Percentiles rank a stretch among this genome's conserved stretches.
These are phyloP conservation scores for Trypanosoma rangeli DNA, from an alignment of 208 protist genomes.

Conservation along the genomic window DNA sequence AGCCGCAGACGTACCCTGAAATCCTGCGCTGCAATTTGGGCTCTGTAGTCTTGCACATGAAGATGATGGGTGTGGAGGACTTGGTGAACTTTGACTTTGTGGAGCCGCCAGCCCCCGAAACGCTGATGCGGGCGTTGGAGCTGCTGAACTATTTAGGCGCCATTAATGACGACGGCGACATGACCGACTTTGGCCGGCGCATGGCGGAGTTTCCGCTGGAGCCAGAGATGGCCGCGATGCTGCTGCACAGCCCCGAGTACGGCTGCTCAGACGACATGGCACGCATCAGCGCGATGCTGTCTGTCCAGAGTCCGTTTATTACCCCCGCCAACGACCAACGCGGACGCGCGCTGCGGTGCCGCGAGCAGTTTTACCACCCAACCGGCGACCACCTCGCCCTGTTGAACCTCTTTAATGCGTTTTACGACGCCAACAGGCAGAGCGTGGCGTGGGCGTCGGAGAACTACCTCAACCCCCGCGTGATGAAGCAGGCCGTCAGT, in stretches of 20 bases:
- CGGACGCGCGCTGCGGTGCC: conserved; percentile 61
- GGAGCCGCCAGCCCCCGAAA: conserved; percentile 96
- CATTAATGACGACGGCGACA: conserved; percentile 96
- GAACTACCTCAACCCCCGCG: conserved; percentile 97
- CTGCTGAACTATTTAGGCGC: conserved; percentile 95
- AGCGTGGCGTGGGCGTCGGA: conserved; percentile 95
- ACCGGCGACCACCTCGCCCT: conserved; percentile 97
- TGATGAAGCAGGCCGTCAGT: conserved; percentile 94
- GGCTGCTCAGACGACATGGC: conserved; percentile 96
- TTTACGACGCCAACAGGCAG: conserved; percentile 55
- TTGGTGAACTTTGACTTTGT: conserved; percentile 98
- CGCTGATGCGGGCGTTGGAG: conserved; percentile 94
- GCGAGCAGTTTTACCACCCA: conserved; percentile 96
- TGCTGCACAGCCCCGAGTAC: conserved; percentile 94
- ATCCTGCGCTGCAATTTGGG: conserved; percentile 98
- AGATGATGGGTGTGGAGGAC: conserved; percentile 98
- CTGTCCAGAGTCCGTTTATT: conserved; percentile 78
- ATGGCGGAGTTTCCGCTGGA: conserved; percentile 99
- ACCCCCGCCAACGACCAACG: conserved; percentile 74
- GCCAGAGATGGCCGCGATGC: conserved; percentile 96
- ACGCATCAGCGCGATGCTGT: conserved; percentile 97
- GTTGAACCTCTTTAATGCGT: conserved; percentile 92
- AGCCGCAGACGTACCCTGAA: conserved; percentile 94
- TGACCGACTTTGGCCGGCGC: conserved; percentile 93
- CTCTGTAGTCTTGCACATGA: conserved; percentile 96